These are phyloP conservation scores for Solanum corneliomulleri DNA, from an alignment of 257 asterid genomes.

Conservation along the genomic window DNA sequence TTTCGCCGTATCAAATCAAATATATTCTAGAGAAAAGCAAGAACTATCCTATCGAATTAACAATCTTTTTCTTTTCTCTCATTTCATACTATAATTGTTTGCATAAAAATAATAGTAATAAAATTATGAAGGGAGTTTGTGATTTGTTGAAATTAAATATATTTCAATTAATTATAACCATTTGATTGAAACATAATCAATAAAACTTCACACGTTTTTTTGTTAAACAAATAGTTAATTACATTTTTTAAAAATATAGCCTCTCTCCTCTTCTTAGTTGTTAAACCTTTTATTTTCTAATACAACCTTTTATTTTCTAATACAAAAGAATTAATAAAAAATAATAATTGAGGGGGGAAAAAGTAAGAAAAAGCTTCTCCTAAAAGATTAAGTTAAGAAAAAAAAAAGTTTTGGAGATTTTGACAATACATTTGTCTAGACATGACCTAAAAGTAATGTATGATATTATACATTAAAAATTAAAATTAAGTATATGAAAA, in stretches of 20 bases:
- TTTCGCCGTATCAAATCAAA: not conserved
- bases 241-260: not conserved
- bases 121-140: not conserved
- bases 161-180: not conserved
- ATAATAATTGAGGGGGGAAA: not conserved
- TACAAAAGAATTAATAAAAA: not conserved
- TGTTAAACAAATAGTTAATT: not conserved
- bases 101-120: not conserved
- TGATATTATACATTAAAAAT: not conserved
- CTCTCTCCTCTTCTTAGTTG: not conserved
- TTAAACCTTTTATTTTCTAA: not conserved
- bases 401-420: not conserved
- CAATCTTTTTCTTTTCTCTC: not conserved
- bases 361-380: not conserved
- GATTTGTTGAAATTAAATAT: not conserved
- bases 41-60: not conserved
- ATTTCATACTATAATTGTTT: not conserved
- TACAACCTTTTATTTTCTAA: not conserved
- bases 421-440: not conserved
- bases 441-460: not conserved
- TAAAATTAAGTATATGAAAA: not conserved
- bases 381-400: not conserved
- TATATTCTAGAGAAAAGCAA: not conserved
- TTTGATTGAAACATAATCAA: not conserved
- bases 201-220: not conserved